Conservation (phyloP, 2,329 filamentous ascomycete genomes). For the Fusarium stilboides region DNA sequence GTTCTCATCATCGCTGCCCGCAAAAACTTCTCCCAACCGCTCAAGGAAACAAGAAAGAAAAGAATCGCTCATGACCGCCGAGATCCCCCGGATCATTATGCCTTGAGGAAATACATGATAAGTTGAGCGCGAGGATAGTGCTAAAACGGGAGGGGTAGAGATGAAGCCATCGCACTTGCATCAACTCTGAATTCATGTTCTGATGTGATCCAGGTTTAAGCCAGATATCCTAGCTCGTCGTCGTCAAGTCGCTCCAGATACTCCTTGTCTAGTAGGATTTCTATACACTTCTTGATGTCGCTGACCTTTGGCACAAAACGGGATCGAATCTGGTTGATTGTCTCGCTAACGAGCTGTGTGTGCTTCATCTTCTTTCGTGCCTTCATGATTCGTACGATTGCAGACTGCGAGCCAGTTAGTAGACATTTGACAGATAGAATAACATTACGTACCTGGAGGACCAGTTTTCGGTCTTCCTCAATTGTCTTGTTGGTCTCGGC, state of each 20-base stretch:
- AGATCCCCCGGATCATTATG: slow-evolving; percentile 3
- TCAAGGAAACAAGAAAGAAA: slow-evolving; percentile 34
- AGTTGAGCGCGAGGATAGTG: slow-evolving; percentile 10
- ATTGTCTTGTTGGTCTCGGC: slow-evolving; percentile 99
- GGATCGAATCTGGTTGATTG: slow-evolving; percentile 93
- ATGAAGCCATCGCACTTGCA: neutral
- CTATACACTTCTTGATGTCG: slow-evolving; percentile 99
- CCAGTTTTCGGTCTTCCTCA: slow-evolving; percentile 95
- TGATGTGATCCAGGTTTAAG: slow-evolving; percentile 65
- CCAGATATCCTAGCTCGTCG: slow-evolving; percentile 94
- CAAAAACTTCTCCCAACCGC: slow-evolving; percentile 19
- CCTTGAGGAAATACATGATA: slow-evolving; percentile 20
- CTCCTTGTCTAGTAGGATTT: slow-evolving; percentile 98
- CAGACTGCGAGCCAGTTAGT: slow-evolving; percentile 75
- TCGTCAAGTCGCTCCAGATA: slow-evolving; percentile 96
- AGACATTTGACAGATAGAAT: neutral
- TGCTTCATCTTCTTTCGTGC: slow-evolving; percentile 99
- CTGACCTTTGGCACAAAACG: slow-evolving; percentile 93
- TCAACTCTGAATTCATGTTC: neutral
- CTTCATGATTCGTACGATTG: slow-evolving; percentile 99
- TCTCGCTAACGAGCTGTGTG: slow-evolving; percentile 92
- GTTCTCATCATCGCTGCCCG: slow-evolving; percentile 24
- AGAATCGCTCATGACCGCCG: slow-evolving; percentile 19
- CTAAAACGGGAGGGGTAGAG: slow-evolving; percentile 5
- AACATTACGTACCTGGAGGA: slow-evolving; percentile 85